These are phyloP conservation scores for Pneumocystis jirovecii DNA, from an alignment of 1,139 yeast genomes.

Conservation along the genomic window DNA sequence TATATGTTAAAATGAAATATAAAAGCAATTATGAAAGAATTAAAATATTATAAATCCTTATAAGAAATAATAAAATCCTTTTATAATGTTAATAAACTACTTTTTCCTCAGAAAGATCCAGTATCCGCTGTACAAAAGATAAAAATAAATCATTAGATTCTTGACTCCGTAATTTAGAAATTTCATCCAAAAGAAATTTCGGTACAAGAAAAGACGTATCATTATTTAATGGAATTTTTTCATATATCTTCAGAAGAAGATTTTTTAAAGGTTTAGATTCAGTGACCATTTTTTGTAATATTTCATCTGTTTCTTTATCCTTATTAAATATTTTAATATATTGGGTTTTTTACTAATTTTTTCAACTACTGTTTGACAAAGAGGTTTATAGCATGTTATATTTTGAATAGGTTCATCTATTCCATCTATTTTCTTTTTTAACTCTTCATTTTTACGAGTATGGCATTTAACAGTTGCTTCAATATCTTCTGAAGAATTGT, in stretches of 20 bases:
- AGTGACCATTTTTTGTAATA: neutral
- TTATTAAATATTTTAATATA: neutral
- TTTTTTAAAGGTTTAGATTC: neutral
- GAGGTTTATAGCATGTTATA: neutral
- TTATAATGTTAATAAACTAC: neutral
- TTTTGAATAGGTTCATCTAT: neutral
- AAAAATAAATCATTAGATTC: neutral
- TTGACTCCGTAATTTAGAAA: neutral
- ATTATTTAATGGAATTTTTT: neutral
- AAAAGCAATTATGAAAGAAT: neutral
- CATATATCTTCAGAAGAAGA: neutral
- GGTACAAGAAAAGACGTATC: neutral
- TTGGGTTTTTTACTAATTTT: neutral
- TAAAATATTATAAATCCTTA: neutral
- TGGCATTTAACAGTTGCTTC: neutral
- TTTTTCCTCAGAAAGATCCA: neutral
- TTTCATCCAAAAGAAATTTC: neutral
- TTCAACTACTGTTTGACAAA: neutral
- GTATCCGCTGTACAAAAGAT: neutral
- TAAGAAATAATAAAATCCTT: neutral
- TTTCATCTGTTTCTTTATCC: neutral
- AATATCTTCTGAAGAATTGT: neutral
- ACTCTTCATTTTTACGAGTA: neutral
- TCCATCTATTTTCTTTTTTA: neutral
- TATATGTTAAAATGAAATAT: too few relatives aligned